Evolutionary conservation across 257 asterid species (phyloP).

Genomic region (Prunella vulgaris): DNA sequence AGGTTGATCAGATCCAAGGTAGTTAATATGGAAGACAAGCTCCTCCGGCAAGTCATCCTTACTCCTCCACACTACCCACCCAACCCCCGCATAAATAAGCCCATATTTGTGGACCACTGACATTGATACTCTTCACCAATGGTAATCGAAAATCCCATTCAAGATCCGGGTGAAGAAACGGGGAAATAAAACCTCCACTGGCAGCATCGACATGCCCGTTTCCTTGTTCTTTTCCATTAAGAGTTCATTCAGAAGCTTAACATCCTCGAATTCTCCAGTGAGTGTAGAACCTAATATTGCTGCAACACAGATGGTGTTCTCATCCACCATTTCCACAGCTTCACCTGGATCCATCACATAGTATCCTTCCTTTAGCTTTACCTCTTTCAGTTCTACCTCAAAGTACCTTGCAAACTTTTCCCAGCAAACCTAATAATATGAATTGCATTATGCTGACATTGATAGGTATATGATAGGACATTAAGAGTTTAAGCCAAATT

Average conservation of each 20-base stretch:
- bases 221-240: constrained; percentile 47
- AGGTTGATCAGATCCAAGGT: constrained; percentile 81
- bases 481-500: too few species aligned
- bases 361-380: constrained; percentile 62
- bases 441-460: background rate
- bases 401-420: constrained; percentile 75
- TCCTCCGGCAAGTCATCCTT: constrained; percentile 64
- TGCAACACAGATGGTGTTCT: constrained; percentile 71
- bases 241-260: constrained; percentile 61
- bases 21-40: constrained; percentile 68
- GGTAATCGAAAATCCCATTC: constrained; percentile 87
- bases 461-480: too few species aligned
- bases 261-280: constrained; percentile 77
- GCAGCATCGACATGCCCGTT: constrained; percentile 91
- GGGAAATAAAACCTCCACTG: constrained; percentile 80
- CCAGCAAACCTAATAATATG: constrained; percentile 60
- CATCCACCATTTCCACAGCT: constrained; percentile 76
- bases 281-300: constrained; percentile 80
- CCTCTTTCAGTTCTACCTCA: constrained; percentile 77
- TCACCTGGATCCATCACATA: constrained; percentile 61
- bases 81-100: constrained; percentile 74
- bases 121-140: constrained; percentile 71
- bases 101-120: constrained; percentile 82
- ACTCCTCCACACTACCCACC: constrained; percentile 78
- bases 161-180: constrained; percentile 63